phyloP scores from a whole-genome alignment of 345 rosid species.

The Populus davidiana region DNA sequence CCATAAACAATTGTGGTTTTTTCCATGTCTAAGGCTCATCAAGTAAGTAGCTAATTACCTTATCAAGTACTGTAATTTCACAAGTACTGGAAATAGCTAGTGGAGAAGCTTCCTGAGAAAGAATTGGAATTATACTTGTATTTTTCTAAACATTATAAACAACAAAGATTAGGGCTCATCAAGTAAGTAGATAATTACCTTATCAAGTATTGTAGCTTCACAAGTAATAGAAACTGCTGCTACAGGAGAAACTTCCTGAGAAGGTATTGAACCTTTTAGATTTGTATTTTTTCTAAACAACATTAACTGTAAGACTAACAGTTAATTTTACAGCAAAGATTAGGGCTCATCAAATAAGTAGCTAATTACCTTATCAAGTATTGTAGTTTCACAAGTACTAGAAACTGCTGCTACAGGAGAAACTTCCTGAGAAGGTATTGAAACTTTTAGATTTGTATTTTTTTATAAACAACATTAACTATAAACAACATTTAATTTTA shows the following conservation, averaged over 20 bases:
- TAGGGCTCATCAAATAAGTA: not conserved
- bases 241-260: constrained; percentile 16
- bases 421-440: constrained; percentile 14
- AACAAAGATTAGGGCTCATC: not conserved
- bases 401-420: not conserved
- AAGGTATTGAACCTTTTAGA: not conserved
- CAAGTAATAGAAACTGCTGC: not conserved
- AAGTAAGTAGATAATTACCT: constrained; percentile 18
- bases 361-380: constrained; percentile 11
- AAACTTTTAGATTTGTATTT: not conserved
- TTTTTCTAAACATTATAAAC: too few relatives aligned
- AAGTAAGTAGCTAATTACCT: constrained; percentile 20
- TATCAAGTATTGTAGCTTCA: constrained; percentile 6
- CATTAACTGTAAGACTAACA: too few relatives aligned
- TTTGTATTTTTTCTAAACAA: too few relatives aligned
- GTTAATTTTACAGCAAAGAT: not conserved
- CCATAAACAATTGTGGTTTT: too few relatives aligned
- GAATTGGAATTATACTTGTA: not conserved
- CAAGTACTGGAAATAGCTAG: not conserved
- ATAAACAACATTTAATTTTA: too few relatives aligned
- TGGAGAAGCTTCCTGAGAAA: constrained; percentile 17
- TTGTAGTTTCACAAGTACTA: constrained; percentile 2
- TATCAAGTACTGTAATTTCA: constrained; percentile 5
- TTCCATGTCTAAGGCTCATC: not conserved
- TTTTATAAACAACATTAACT: too few relatives aligned